These are phyloP conservation scores for Tolypocladium tropicale DNA, from an alignment of 2,329 filamentous ascomycete species.

Conservation along the genomic window DNA sequence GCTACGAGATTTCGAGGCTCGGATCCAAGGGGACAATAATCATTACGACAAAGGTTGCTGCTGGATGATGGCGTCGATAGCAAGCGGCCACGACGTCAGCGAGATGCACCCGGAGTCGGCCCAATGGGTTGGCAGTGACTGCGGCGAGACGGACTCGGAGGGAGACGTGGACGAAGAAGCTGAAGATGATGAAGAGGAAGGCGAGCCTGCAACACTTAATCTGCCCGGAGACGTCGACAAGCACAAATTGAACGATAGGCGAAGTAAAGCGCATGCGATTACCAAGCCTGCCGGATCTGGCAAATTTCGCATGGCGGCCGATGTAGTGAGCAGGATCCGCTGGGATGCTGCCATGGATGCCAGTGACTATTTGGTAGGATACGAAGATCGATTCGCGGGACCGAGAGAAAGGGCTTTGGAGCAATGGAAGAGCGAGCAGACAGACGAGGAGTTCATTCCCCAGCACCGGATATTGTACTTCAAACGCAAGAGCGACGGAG, in stretches of 20 bases:
- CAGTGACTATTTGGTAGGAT: slow-evolving; percentile 46
- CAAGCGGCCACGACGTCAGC: slow-evolving; percentile 26
- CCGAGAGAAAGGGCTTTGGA: slow-evolving; percentile 42
- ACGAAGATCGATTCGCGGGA: slow-evolving; percentile 50
- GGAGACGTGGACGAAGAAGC: slow-evolving; percentile 31
- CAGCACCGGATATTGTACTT: slow-evolving; percentile 56
- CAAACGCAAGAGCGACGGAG: slow-evolving; percentile 38
- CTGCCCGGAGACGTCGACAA: background rate
- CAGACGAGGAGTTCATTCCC: slow-evolving; percentile 57
- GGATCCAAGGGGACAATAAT: slow-evolving; percentile 32
- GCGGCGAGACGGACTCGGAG: slow-evolving; percentile 28
- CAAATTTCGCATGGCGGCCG: slow-evolving; percentile 45
- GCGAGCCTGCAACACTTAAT: background rate
- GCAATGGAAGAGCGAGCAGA: slow-evolving; percentile 50
- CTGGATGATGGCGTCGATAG: slow-evolving; percentile 36
- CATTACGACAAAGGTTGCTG: slow-evolving; percentile 38
- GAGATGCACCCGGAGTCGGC: slow-evolving; percentile 34
- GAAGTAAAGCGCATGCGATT: background rate
- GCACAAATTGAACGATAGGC: background rate
- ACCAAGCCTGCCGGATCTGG: slow-evolving; percentile 20
- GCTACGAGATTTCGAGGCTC: slow-evolving; percentile 37
- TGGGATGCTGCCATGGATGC: slow-evolving; percentile 47
- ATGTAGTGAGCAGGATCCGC: slow-evolving; percentile 48
- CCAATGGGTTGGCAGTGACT: slow-evolving; percentile 33
- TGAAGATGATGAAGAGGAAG: slow-evolving; percentile 17